Base-by-base conservation (phyloP, 306 rosid species). In the Erythrophleum fordii region DNA sequence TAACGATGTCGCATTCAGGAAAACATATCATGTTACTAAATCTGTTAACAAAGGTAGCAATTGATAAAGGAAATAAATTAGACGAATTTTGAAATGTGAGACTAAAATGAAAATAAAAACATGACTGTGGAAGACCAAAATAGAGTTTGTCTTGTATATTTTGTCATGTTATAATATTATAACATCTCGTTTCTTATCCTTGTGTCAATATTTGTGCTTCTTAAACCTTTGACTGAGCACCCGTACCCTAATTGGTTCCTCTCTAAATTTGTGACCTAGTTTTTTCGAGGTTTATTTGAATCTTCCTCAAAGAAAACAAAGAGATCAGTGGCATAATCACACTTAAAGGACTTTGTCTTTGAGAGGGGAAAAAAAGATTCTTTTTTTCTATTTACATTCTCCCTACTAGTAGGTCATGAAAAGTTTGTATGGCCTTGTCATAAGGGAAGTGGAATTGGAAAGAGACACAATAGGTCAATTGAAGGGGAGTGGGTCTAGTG, bases 401-500 rank as follows among this genome's bases (percentile, higher is more conserved):
- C 22, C 48, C 5, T 72, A 29, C 23, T 3, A 31, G 34, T n/a
- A 51, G 69, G 83, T 80, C 80, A 62, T 3, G 72, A 67, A 77
- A 81, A 81, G 76, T 53, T 56, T 87, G 79, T 29, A 59, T 37
- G 49, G 62, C 58, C 53, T 77, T 73, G 76, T 79, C 81, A 67
- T 37, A 29, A 6, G 51, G 71, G 74, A 46, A 76, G 71, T 67
- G 78, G 73, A 73, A 22, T 66, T 31, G 41, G 82, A 81, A 81
- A 82, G 85, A 76, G 90, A 82, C 84, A 52, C 35, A 41, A 28
- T 48, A 69, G 66, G 59, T 37, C 73, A 76, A 78, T 35, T 52
- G n/a, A 37, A 53, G 10, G 49, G 49, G 29, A 74, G 76, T 81
- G 69, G 80, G 77, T 70, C 73, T 42, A 78, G 55, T 59, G 39